These are phyloP conservation scores for Rhododendron molle DNA, from an alignment of 148 eudicot species.

Conservation along the genomic window DNA sequence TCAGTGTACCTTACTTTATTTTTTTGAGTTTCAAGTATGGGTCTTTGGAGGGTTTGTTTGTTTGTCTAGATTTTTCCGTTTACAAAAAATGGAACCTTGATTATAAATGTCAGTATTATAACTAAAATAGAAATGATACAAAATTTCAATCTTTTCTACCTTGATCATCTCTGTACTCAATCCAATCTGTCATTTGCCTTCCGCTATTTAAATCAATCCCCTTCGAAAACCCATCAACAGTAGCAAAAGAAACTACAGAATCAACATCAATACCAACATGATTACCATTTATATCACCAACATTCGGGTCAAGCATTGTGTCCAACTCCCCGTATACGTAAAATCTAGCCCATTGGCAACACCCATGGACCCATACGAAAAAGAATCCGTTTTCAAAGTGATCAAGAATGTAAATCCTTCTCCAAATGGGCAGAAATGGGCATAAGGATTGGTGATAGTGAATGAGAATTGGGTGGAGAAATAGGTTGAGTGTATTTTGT, in stretches of 20 bases:
- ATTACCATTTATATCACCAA: conserved; percentile 41
- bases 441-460: no score
- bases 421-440: no score
- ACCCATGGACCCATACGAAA: no score
- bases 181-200: conserved; percentile 44
- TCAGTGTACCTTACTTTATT: not conserved
- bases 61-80: no score
- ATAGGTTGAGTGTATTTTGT: not conserved
- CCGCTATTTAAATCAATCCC: conserved; percentile 45
- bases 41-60: no score
- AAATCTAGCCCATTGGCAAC: no score
- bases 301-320: conserved; percentile 33
- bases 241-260: conserved; percentile 24
- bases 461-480: not conserved
- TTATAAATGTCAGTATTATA: no score
- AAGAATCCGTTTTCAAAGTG: no score
- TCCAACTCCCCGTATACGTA: conserved; percentile 16
- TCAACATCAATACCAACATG: conserved; percentile 51
- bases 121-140: no score
- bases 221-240: conserved; percentile 31
- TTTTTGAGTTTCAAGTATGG: no score
- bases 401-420: no score
- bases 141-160: not conserved
- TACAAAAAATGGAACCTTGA: no score
- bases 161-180: conserved; percentile 19